Base-by-base conservation (phyloP, 2,329 filamentous ascomycete species). In the Apiospora aurea region DNA sequence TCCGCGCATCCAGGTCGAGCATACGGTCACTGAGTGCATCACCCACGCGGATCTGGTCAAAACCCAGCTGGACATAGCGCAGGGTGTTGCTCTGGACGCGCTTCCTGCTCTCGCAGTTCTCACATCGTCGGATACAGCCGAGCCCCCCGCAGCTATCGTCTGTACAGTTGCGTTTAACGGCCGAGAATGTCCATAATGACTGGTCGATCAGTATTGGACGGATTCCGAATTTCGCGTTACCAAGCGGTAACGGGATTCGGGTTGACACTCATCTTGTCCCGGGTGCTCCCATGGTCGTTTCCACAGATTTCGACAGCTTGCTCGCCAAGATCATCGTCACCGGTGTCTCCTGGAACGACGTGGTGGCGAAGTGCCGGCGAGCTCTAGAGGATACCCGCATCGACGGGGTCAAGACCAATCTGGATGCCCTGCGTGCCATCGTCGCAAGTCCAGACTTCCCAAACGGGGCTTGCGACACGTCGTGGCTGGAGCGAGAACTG, bases 191-290 rank as follows among this genome's bases (percentile, higher is more conserved):
- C 0, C 80, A 82, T 26, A 84, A 81, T 53, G 81, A 86, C 69
- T 91, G 88, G 80, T 83, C 88, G 0, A 80, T 92, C 2, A 89
- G 88, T 46, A 88, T 91, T 67, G 90, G 90, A 47, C 90, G 89
- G 71, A 86, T 91, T 21, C 84, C 82, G 0, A 82, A 84, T 0
- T 88, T 89, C 67, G 80, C 82, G 10, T 86, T 91, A 3, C 89
- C 90, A 0, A 81, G 80, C 1, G 89, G 90, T 1, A 87, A 90
- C 73, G 89, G 90, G 0, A 81, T 90, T 16, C 80, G 89, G 26
- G 82, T 90, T 2, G 89, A 91, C 73, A 90, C 87, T 0, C 85
- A 89, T 74, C 79, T 91, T 1, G 80, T 84, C n/a, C 78, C 79
- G 14, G 79, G 81, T 0, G 79, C 81, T 1, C 78, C 82, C 0